Base-by-base conservation (phyloP, 768 basidiomycete genomes). In the Tricholomella constricta region DNA sequence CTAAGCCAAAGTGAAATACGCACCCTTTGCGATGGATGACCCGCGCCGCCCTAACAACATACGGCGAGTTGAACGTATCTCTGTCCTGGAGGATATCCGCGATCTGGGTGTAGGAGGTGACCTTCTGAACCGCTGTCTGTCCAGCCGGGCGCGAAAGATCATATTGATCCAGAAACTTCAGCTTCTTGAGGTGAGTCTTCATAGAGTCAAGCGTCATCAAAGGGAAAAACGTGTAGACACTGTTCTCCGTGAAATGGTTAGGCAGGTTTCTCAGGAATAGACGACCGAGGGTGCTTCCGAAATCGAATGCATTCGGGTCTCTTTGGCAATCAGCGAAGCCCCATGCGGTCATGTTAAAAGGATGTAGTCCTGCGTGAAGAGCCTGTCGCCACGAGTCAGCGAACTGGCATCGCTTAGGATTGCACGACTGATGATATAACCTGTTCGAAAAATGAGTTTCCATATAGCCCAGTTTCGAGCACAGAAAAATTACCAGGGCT, bases 321-420 rank as follows among this genome's bases (percentile, higher is more conserved):
- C 89, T 83, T 58, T 90, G 87, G 65, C 88, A 89, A 66, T 94
- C 91, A 19, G 84, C 80, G 61, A 88, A 91, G 32, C 91, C 91
- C 91, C 91, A 93, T 3, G 88, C 72, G 2, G 91, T 93, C 63
- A 91, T 63, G 65, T 92, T 92, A 72, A 73, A 81, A 1, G 91
- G 0, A 91, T 93, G 65, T 82, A 88, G 62, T 94, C 91, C 23
- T 88, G 76, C 1, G 89, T 93, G 71, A 82, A 90, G 76, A 83
- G 88, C 48, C 91, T 78, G 63, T 94, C 91, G 26, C 91, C 91
- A 48, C 91, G 85, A 43, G 89, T 91, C 48, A 94, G 82, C 11
- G 91, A 89, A 51, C 93, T 88, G 25, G 91, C 91, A 63, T 94
- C 91, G 56, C 84, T 83, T 29, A 94, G 82, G 61, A 94, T 94